Conservation (phyloP, 345 rosid genomes). For the Geranium rotundifolium region DNA sequence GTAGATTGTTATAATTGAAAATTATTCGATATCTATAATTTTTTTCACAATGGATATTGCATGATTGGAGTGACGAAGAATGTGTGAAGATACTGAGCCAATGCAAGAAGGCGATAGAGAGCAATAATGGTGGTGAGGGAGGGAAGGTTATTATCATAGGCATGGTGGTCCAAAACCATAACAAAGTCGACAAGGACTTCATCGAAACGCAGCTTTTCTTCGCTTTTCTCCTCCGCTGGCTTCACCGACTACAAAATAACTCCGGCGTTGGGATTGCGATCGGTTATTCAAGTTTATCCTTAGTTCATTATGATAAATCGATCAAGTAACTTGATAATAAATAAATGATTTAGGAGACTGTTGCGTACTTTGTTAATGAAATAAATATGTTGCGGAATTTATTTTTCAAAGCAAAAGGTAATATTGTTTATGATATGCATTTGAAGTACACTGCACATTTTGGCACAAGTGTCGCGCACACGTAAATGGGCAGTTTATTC, state of each 20-base stretch:
- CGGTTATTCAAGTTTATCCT: conserved; percentile 22
- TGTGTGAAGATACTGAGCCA: conserved; percentile 9
- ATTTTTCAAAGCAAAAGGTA: no score
- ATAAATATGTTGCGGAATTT: no score
- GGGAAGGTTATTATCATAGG: conserved; percentile 11
- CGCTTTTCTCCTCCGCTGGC: conserved; percentile 20
- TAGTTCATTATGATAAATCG: neutral
- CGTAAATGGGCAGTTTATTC: no score
- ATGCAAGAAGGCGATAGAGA: conserved; percentile 3
- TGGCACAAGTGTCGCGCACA: no score
- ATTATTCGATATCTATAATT: no score
- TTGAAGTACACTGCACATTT: no score
- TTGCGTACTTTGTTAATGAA: no score
- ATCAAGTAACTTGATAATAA: no score
- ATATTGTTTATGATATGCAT: no score
- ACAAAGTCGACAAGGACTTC: neutral
- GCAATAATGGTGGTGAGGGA: neutral
- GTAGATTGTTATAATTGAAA: no score
- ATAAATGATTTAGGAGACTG: no score
- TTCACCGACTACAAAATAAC: conserved; percentile 18
- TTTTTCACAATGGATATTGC: conserved; percentile 2
- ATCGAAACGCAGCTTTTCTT: conserved; percentile 10
- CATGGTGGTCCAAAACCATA: neutral
- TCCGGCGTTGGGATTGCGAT: conserved; percentile 9
- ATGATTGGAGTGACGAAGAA: conserved; percentile 9